Base-by-base conservation (phyloP, 305 asterid genomes). In the Fraxinus baroniana region DNA sequence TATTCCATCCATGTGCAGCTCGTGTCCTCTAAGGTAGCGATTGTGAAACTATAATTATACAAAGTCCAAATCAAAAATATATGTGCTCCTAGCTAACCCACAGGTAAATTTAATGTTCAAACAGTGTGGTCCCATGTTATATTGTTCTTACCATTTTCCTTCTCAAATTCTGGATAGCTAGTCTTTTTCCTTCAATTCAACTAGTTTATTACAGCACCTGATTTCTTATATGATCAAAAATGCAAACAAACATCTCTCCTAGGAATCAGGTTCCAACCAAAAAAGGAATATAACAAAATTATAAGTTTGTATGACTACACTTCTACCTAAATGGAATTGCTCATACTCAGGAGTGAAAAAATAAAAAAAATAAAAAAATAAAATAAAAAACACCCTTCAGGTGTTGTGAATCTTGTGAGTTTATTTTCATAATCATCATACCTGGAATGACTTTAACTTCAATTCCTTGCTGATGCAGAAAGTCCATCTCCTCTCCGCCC, bases 401-500 rank as follows among this genome's bases (percentile, higher is more conserved):
- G 22, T 18, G 18, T 57, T 1, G 12, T 18, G 28, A 57, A 57
- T 57, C 12, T 12, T 30, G 39, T 17, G 24, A 62, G 44, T 28
- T 49, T 68, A 15, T 60, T 44, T 49, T 80, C 17, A 20, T 6
- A 37, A 64, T n/a, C 73, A 74, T 55, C 80, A 46, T 91, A 92
- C 98, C 98, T 82, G 98, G 98, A 82, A 95, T 88, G 73, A 95
- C 97, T 89, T 95, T 92, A 83, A 95, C 98, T 24, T 84, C 89
- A 78, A 95, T 93, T 81, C 99, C 97, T 86, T 93, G 94, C 74
- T 89, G 92, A 79, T 90, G 98, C 79, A 95, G 93, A 87, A 92
- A 95, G 86, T 95, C 99, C 99, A 95, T 94, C 91, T 95, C 98
- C 86, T 95, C 98, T 83, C 99, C 99, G 70, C 99, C 99, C 90